Evolutionary conservation across 805 yeast species (phyloP), one percentile per base, ranked within the genome.

Genomic region (Candida maris): DNA sequence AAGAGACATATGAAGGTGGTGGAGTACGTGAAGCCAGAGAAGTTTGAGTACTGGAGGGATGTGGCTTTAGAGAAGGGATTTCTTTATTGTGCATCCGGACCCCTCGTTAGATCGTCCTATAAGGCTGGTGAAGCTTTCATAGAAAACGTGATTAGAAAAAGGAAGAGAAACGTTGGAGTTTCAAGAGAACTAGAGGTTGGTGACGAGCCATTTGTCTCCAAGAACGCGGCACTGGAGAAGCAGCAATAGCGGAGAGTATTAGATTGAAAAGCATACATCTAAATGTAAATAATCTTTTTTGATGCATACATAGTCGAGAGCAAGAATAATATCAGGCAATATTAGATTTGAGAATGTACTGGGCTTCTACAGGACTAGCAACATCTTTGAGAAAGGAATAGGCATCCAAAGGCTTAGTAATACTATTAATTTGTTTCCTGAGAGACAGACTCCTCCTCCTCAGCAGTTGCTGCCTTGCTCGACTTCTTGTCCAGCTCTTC

Each of bases 91-190:
- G 98, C 98, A 2, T 81, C 94, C 42, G 99, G 97, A 4, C 98
- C 99, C 3, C 71, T 93, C 53, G 97, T 93, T 4, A 78, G 99
- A 60, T 87, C 97, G 1, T 85, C 95, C 2, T 93, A 93, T 65
- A 93, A 93, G 63, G 99, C 99, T 19, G 99, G 99, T 42, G 99
- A 93, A 63, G 85, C 95, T 2, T 93, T 88, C 54, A 89, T 93
- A 53, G 97, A 93, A 62, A 93, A 93, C 56, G 93, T 93, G 20
- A 70, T 91, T 40, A 81, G 80, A 54, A 83, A 85, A 64, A 78
- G 93, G 61, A 68, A 67, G 54, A 74, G 75, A 46, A 59, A 60
- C 35, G 65, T 60, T 27, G 65, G 64, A 32, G 52, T 55, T 37
- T 42, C 62, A 19, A 48, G 58, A 41, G 60, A 57, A 15, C 28